Evolutionary conservation across 2,329 filamentous ascomycete genomes (phyloP).

Genomic region (Xenoacremonium recifei): DNA sequence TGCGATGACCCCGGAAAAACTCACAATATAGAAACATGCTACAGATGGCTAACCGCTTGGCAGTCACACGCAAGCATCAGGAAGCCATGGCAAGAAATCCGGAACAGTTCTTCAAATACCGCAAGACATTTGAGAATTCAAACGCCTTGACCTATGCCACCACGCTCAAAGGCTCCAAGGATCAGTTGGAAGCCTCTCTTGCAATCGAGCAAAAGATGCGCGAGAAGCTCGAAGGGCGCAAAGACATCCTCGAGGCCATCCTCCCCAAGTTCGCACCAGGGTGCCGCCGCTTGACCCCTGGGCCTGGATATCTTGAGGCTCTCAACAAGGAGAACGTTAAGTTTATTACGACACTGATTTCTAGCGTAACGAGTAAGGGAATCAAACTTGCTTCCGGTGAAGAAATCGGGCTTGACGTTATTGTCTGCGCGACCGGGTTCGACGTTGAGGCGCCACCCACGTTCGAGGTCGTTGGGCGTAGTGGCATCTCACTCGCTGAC

Average conservation of each 20-base stretch:
- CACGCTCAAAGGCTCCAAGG: constrained; percentile 3
- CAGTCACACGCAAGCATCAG: constrained; percentile 9
- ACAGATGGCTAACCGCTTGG: too few species aligned
- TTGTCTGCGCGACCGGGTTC: constrained; percentile 13
- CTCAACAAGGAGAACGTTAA: constrained; percentile 9
- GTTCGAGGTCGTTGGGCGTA: constrained; percentile 39
- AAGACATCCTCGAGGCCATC: constrained; percentile 1
- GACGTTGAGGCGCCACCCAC: constrained; percentile 12
- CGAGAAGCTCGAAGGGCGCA: not conserved
- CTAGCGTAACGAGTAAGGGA: not conserved
- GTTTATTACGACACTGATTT: constrained; percentile 3
- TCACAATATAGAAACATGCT: too few species aligned
- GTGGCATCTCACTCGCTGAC: constrained; percentile 33
- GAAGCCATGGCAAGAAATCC: constrained; percentile 10
- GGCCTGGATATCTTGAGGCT: constrained; percentile 11
- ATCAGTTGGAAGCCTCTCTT: not conserved
- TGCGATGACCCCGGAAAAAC: too few species aligned
- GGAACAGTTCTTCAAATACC: constrained; percentile 2
- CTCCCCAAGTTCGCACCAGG: constrained; percentile 10
- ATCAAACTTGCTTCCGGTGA: constrained; percentile 4
- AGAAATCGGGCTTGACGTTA: constrained; percentile 3
- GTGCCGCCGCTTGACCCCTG: constrained; percentile 12
- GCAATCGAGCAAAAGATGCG: constrained; percentile 4
- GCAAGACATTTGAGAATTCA: constrained; percentile 9
- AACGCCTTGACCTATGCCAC: constrained; percentile 3